Percentiles rank a stretch among this genome's conserved stretches.
Evolutionary conservation across 2,329 filamentous ascomycete species (phyloP).

Genomic region (Botryotinia globosa): DNA sequence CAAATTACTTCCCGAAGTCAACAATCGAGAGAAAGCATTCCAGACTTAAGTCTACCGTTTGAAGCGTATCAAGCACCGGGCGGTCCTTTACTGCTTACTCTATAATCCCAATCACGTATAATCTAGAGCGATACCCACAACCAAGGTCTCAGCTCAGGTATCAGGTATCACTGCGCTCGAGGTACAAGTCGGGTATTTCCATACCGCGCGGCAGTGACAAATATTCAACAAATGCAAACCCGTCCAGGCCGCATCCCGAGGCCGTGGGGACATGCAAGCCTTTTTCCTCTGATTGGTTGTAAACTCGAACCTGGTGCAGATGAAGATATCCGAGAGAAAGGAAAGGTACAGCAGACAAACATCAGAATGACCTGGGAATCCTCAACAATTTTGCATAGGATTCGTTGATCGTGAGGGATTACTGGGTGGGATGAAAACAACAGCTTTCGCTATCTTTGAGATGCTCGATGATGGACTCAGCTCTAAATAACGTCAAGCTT

Average conservation of each 20-base stretch:
- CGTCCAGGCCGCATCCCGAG: slow-evolving; percentile 7
- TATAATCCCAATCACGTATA: not conserved
- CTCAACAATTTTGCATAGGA: not conserved
- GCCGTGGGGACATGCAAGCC: not conserved
- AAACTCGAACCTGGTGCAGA: not conserved
- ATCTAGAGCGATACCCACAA: not conserved
- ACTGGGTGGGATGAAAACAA: not conserved
- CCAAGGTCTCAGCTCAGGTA: not conserved
- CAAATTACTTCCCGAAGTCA: not conserved
- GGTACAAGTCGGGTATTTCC: not conserved
- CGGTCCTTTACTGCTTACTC: not conserved
- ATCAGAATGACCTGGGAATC: not conserved
- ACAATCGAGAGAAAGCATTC: not conserved
- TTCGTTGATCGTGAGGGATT: not conserved
- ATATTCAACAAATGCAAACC: slow-evolving; percentile 2
- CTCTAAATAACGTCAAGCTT: not conserved
- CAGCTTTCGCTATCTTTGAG: no score
- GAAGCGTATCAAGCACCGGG: not conserved
- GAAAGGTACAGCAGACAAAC: not conserved
- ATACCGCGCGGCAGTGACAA: not conserved
- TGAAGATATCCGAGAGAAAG: slow-evolving; percentile 1
- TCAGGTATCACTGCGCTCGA: not conserved
- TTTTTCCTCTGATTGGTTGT: not conserved
- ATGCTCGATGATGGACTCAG: not conserved
- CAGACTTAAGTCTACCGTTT: not conserved